Percentiles rank a stretch among this genome's conserved stretches.
Conservation (phyloP, 768 basidiomycete genomes). For the Tylopilus vinaceipallidus region DNA sequence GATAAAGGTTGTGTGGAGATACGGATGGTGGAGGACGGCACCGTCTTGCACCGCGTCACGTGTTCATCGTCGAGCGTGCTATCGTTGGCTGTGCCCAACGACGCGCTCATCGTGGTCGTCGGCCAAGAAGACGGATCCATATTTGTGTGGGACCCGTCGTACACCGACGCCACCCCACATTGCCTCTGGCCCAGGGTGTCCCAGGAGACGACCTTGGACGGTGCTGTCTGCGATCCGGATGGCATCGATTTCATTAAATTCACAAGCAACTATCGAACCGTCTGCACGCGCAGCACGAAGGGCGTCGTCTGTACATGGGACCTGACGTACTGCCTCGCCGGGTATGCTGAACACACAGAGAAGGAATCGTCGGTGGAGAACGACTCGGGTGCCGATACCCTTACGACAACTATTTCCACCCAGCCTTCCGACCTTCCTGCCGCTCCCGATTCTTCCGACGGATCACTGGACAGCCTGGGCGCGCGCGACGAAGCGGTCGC, state of each 20-base stretch:
- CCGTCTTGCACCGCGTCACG: slow-evolving; percentile 2
- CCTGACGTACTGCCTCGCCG: slow-evolving; percentile 9
- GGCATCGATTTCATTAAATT: slow-evolving; percentile 14
- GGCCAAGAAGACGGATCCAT: slow-evolving; percentile 16
- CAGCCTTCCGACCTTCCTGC: neutral
- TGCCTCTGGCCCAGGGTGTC: slow-evolving; percentile 1
- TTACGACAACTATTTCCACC: neutral
- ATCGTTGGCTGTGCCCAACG: slow-evolving; percentile 10
- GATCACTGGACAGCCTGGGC: neutral
- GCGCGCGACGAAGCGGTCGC: neutral
- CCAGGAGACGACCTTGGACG: neutral
- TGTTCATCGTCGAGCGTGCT: slow-evolving; percentile 9
- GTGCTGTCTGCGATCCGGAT: neutral
- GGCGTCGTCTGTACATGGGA: slow-evolving; percentile 18
- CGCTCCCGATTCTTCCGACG: neutral
- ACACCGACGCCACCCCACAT: slow-evolving; percentile 1
- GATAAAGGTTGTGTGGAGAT: slow-evolving; percentile 12
- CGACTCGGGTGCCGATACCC: too few species aligned
- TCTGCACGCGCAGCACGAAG: slow-evolving; percentile 11
- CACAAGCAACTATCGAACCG: neutral
- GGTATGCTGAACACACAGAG: slow-evolving; percentile 1
- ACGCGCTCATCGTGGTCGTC: slow-evolving; percentile 7
- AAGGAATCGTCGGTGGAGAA: neutral
- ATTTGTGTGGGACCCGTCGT: slow-evolving; percentile 17
- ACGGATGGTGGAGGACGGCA: slow-evolving; percentile 14